Base-by-base conservation (phyloP, 495 filamentous ascomycete genomes). In the Aeminium ludgeri region DNA sequence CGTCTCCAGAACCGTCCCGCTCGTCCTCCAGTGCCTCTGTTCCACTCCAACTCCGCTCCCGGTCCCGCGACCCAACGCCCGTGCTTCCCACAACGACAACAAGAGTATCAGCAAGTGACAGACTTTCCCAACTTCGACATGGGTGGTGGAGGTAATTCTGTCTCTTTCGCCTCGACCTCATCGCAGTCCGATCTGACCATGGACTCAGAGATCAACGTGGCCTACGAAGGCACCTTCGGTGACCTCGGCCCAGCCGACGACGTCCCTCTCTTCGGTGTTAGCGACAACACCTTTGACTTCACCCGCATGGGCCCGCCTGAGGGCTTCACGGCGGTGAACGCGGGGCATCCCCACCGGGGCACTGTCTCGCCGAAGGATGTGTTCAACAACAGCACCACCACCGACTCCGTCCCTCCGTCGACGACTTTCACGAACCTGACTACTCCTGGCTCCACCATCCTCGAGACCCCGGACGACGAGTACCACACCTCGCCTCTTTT, bases 361-460 rank as follows among this genome's bases (percentile, higher is more conserved):
- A 92, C 86, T 15, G 69, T 96, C 35, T 96, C 87, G 40, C 87
- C 87, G 11, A 75, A 78, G 57, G 85, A 94, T 50, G 62, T 94
- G 32, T 68, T 85, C 55, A 81, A 85, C 44, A 79, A 84, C 45
- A 25, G 23, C 23, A 25, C 4, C 23, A 25, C 3, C 23, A 25
- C 23, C 23, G 64, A 68, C 52, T 89, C 85, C 40, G 75, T 83
- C 20, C 83, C 85, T 30, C 82, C 84, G 40, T 93, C 86, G 0
- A 66, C 78, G 30, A 74, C 83, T 11, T 80, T 85, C 55, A 91
- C 86, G 6, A 76, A 85, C 44, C 51, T 94, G 50, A 89, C 85
- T 40, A 91, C 86, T 39, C 86, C 82, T 23, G 77, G 73, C 15
- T 67, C 80, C 17, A 73, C 78, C 30, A 76, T 74, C 58, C 43